A percentile compares a stretch with the other conserved stretches of the same genome.
These are phyloP conservation scores for Spathaspora hagerdaliae DNA, from an alignment of 805 yeast genomes.

Conservation along the genomic window DNA sequence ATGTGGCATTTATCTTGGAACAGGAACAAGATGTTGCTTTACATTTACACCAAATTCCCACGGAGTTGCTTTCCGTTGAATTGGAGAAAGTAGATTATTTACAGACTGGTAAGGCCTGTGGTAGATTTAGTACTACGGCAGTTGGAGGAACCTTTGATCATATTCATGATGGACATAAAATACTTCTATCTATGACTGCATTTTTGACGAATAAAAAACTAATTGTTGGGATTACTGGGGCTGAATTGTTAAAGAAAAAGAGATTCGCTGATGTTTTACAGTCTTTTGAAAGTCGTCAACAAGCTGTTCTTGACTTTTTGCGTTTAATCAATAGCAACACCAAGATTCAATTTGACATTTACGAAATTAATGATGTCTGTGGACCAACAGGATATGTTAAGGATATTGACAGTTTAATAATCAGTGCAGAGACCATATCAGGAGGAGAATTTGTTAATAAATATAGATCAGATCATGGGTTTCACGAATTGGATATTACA, in stretches of 20 bases:
- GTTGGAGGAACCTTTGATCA: slow-evolving; percentile 98
- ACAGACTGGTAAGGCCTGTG: neutral
- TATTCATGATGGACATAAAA: slow-evolving; percentile 91
- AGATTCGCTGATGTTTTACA: slow-evolving; percentile 66
- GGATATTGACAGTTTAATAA: slow-evolving; percentile 73
- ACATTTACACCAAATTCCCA: neutral
- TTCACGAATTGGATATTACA: slow-evolving; percentile 41
- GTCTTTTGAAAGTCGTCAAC: slow-evolving; percentile 48
- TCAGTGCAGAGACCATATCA: slow-evolving; percentile 71
- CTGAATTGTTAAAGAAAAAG: slow-evolving; percentile 67
- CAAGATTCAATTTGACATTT: slow-evolving; percentile 43
- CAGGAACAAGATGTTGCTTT: neutral
- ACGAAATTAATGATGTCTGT: slow-evolving; percentile 76
- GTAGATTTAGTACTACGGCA: slow-evolving; percentile 39
- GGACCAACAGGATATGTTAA: slow-evolving; percentile 86
- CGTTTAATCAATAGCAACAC: slow-evolving; percentile 39
- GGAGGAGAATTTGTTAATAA: slow-evolving; percentile 78
- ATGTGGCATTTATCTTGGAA: neutral
- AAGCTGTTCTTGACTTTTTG: slow-evolving; percentile 48
- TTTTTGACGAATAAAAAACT: slow-evolving; percentile 53
- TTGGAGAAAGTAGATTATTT: neutral
- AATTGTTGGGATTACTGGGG: slow-evolving; percentile 83
- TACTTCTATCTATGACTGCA: slow-evolving; percentile 68
- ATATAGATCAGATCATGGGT: slow-evolving; percentile 53
- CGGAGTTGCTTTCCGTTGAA: neutral